phyloP scores from a whole-genome alignment of 805 yeast genomes.

The Ogataea nonfermentans region DNA sequence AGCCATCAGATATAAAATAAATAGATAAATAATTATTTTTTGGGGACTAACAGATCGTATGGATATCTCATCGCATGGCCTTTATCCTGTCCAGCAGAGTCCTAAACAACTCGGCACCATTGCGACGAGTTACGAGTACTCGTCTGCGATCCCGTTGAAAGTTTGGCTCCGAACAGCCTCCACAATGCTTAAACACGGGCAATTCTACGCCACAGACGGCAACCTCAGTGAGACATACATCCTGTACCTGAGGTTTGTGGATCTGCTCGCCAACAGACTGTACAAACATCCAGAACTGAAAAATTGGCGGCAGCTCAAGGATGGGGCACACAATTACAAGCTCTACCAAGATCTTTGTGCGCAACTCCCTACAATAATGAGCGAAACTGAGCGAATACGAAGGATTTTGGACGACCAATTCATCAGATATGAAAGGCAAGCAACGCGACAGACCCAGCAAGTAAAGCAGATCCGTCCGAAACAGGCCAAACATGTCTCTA shows the following conservation, averaged over 20 bases:
- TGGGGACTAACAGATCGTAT: slow-evolving; percentile 3
- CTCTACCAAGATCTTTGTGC: slow-evolving; percentile 26
- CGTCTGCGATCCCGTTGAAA: slow-evolving; percentile 46
- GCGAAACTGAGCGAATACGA: slow-evolving; percentile 32
- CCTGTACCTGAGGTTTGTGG: slow-evolving; percentile 57
- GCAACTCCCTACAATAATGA: slow-evolving; percentile 28
- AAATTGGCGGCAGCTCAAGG: slow-evolving; percentile 23
- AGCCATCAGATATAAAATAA: slow-evolving; percentile 2
- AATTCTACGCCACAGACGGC: slow-evolving; percentile 42
- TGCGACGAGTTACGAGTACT: slow-evolving; percentile 55
- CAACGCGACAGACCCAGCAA: background rate
- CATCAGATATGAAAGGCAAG: slow-evolving; percentile 16
- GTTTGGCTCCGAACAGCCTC: slow-evolving; percentile 56
- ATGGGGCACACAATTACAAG: slow-evolving; percentile 21
- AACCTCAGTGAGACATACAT: slow-evolving; percentile 51
- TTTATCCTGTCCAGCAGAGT: slow-evolving; percentile 22
- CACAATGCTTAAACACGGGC: slow-evolving; percentile 46
- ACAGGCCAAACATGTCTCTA: background rate
- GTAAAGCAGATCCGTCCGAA: background rate
- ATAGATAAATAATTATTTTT: slow-evolving; percentile 7
- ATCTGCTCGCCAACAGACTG: slow-evolving; percentile 48
- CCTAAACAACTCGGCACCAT: slow-evolving; percentile 41
- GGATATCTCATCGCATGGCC: slow-evolving; percentile 13
- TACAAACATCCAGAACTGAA: slow-evolving; percentile 45
- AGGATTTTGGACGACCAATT: slow-evolving; percentile 19